Base-by-base conservation (phyloP, 179 eudicot species). In the Nepenthes alata region DNA sequence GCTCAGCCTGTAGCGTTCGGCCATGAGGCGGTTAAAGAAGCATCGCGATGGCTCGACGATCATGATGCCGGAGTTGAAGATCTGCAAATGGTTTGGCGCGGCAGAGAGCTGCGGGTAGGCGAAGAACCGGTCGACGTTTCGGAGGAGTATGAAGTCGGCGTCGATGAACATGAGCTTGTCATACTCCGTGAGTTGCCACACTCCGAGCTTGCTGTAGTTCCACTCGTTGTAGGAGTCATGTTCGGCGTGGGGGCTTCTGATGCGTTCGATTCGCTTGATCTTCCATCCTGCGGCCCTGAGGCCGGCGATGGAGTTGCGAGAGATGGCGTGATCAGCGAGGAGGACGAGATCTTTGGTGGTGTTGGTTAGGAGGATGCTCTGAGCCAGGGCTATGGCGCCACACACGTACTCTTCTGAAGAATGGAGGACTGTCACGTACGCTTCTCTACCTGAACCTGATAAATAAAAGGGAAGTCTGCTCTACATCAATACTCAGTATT, bases 41-140 rank as follows among this genome's bases (percentile, higher is more conserved):
- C 97, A 85, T 55, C 74, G 15, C 0, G 97, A 87, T n/a, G 97
- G 95, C 77, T 90, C 95, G 5, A 87, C 13, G 39, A 90, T 3
- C 95, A 90, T 81, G 54, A 90, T 70, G 3, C 97, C 97, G 1
- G 97, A 85, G 71, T 90, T 90, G 65, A 90, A 90, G 4, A 90
- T 37, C 70, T 67, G 67, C 37, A 44, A 54, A 16, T 74, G 62
- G 47, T 90, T 83, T 9, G 84, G 74, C 0, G 67, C 74, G 5
- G 90, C 95, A 0, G 97, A 81, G 7, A 90, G 66, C 63, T 83
- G 82, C 1, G 97, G 95, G 13, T 80, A 83, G 0, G 12, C 2
- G 59, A 90, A 88, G 67, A 87, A 81, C 1, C 57, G 57, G 35
- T 90, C 97, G 5, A 88, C 70, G 69, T 81, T 90, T 34, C 52